A percentile compares a stretch with the other conserved stretches of the same genome.
Evolutionary conservation across 2,329 filamentous ascomycete genomes (phyloP).

Genomic region (Metarhizium anisopliae): DNA sequence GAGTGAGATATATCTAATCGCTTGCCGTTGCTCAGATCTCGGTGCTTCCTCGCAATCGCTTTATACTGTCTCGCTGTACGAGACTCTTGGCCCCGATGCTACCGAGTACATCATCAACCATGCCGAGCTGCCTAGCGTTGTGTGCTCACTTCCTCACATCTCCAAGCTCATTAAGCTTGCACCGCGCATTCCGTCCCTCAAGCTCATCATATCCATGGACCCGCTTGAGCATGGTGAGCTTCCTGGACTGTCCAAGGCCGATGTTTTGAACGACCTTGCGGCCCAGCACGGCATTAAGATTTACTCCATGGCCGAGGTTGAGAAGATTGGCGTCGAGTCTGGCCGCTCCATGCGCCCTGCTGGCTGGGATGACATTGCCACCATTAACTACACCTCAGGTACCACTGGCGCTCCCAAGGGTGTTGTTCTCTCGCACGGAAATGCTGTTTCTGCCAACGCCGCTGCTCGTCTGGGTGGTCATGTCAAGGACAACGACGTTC

Average conservation of each 20-base stretch:
- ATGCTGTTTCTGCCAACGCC: constrained; percentile 65
- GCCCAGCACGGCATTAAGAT: constrained; percentile 66
- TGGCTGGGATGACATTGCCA: constrained; percentile 65
- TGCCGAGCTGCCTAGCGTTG: constrained; percentile 64
- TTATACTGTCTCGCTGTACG: constrained; percentile 89
- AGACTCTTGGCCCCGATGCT: constrained; percentile 83
- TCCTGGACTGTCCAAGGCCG: constrained; percentile 67
- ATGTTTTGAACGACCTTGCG: constrained; percentile 68
- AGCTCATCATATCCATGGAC: constrained; percentile 83
- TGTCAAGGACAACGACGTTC: constrained; percentile 45
- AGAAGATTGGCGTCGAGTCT: constrained; percentile 65
- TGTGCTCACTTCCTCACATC: constrained; percentile 72
- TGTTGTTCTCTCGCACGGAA: constrained; percentile 72
- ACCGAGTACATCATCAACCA: constrained; percentile 97
- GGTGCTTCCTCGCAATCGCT: constrained; percentile 80
- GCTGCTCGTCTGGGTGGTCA: constrained; percentile 47
- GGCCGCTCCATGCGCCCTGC: constrained; percentile 65
- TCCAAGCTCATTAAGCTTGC: constrained; percentile 71
- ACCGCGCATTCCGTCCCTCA: constrained; percentile 68
- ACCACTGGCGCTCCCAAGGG: constrained; percentile 79
- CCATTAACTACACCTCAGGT: constrained; percentile 86
- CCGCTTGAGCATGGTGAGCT: constrained; percentile 72
- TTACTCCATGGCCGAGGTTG: constrained; percentile 71
- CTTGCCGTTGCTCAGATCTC: constrained; percentile 52
- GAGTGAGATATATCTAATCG: not conserved